These are phyloP conservation scores for Danielia reshetovae DNA, from an alignment of 805 yeast genomes.

Conservation along the genomic window DNA sequence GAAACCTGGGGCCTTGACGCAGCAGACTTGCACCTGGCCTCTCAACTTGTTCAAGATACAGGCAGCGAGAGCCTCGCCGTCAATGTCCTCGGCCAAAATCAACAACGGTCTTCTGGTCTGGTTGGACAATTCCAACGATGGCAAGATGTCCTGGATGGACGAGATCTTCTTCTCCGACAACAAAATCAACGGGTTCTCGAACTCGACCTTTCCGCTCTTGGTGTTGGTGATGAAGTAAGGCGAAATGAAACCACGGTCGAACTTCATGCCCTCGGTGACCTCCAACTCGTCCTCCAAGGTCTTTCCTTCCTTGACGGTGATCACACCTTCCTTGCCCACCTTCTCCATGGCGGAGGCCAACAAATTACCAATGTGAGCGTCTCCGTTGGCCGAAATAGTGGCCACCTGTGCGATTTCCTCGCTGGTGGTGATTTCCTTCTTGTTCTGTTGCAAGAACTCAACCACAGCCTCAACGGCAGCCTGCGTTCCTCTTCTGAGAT, in stretches of 20 bases:
- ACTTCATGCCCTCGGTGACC: slow-evolving; percentile 96
- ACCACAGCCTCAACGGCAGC: slow-evolving; percentile 95
- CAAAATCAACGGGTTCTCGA: slow-evolving; percentile 86
- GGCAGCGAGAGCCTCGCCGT: slow-evolving; percentile 98
- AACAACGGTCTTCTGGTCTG: slow-evolving; percentile 90
- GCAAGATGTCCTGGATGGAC: slow-evolving; percentile 84
- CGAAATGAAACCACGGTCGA: slow-evolving; percentile 95
- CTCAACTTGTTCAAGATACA: slow-evolving; percentile 95
- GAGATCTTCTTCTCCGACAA: slow-evolving; percentile 91
- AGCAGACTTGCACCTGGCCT: slow-evolving; percentile 97
- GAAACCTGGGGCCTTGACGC: slow-evolving; percentile 98
- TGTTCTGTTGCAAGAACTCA: slow-evolving; percentile 74
- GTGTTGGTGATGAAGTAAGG: slow-evolving; percentile 96
- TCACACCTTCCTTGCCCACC: slow-evolving; percentile 98
- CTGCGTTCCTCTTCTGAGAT: slow-evolving; percentile 94
- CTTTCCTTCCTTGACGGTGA: slow-evolving; percentile 96
- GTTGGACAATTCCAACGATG: slow-evolving; percentile 89
- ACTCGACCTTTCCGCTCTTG: slow-evolving; percentile 89
- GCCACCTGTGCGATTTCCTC: slow-evolving; percentile 98
- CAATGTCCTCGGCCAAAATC: slow-evolving; percentile 92
- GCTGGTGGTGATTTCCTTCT: slow-evolving; percentile 88
- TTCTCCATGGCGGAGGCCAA: slow-evolving; percentile 96
- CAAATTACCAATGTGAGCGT: slow-evolving; percentile 82
- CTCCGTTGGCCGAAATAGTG: slow-evolving; percentile 96
- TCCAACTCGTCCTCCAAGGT: slow-evolving; percentile 95